Evolutionary conservation across 2,329 filamentous ascomycete species (phyloP).

Genomic region (Penicillium olsonii): DNA sequence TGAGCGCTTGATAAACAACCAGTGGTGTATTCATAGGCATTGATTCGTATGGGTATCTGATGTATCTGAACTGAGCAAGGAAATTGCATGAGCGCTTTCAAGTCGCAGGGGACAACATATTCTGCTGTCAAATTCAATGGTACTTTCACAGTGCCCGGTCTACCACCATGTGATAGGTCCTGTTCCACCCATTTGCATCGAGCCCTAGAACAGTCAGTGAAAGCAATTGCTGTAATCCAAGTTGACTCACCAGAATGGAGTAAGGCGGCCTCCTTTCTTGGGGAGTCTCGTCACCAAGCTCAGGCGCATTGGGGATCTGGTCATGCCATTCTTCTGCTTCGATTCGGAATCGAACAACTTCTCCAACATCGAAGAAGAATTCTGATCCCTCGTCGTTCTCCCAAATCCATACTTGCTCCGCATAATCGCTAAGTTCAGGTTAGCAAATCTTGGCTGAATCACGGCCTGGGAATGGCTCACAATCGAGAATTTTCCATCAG

Average conservation of each 20-base stretch:
- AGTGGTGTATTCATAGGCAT: conserved; percentile 6
- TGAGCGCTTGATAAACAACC: not conserved
- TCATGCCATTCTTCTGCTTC: conserved; percentile 90
- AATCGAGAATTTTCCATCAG: conserved; percentile 76
- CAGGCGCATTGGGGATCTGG: conserved; percentile 71
- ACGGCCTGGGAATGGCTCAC: conserved; percentile 51
- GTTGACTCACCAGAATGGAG: conserved; percentile 43
- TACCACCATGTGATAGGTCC: conserved; percentile 51
- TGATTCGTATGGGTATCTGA: conserved; percentile 26
- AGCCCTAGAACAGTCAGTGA: conserved; percentile 37
- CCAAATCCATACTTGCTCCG: conserved; percentile 84
- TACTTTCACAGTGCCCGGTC: conserved; percentile 4
- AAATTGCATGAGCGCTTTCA: conserved; percentile 9
- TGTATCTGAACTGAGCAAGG: conserved; percentile 16
- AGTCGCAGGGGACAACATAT: conserved; percentile 1
- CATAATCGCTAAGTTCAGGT: conserved; percentile 60
- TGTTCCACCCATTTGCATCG: conserved; percentile 49
- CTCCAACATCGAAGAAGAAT: conserved; percentile 86
- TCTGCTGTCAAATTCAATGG: not conserved
- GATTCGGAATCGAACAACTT: conserved; percentile 83
- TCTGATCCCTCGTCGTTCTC: conserved; percentile 68
- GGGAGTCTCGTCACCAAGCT: conserved; percentile 61
- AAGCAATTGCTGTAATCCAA: not conserved
- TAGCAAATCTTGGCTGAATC: conserved; percentile 15
- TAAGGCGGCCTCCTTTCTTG: conserved; percentile 61